Percentiles rank a stretch among this genome's conserved stretches.
phyloP scores from a whole-genome alignment of 2,329 filamentous ascomycete species.

The Calonectria hongkongensis region DNA sequence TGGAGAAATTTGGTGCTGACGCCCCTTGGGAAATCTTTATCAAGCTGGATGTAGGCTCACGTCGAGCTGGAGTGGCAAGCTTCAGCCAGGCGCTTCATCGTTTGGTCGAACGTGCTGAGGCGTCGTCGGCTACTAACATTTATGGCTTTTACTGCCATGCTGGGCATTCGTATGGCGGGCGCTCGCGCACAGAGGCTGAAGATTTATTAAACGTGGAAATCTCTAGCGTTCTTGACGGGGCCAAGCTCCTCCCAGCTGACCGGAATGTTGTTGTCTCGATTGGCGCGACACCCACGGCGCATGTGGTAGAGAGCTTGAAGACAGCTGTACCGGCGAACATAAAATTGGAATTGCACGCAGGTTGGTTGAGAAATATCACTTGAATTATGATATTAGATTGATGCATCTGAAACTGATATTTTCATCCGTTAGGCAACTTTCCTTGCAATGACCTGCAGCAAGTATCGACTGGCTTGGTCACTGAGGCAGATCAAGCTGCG shows the following conservation, averaged over 20 bases:
- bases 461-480: slow-evolving; percentile 59
- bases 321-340: slow-evolving; percentile 56
- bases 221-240: slow-evolving; percentile 55
- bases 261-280: slow-evolving; percentile 57
- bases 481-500: slow-evolving; percentile 55
- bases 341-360: slow-evolving; percentile 61
- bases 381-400: neutral
- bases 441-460: slow-evolving; percentile 63
- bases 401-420: neutral
- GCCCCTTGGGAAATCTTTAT: slow-evolving; percentile 60
- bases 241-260: slow-evolving; percentile 55
- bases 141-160: slow-evolving; percentile 63
- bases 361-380: slow-evolving; percentile 34
- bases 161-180: slow-evolving; percentile 60
- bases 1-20: slow-evolving; percentile 51
- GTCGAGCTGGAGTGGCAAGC: slow-evolving; percentile 58
- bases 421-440: slow-evolving; percentile 55
- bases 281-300: slow-evolving; percentile 61
- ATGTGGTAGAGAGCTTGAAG: slow-evolving; percentile 58
- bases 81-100: slow-evolving; percentile 52
- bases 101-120: slow-evolving; percentile 54
- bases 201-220: slow-evolving; percentile 56
- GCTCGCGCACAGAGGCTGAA: slow-evolving; percentile 57
- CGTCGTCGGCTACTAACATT: slow-evolving; percentile 56
- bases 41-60: slow-evolving; percentile 62